phyloP scores from a whole-genome alignment of 176 grass and related monocot species.

The Echinochloa phyllopogon region DNA sequence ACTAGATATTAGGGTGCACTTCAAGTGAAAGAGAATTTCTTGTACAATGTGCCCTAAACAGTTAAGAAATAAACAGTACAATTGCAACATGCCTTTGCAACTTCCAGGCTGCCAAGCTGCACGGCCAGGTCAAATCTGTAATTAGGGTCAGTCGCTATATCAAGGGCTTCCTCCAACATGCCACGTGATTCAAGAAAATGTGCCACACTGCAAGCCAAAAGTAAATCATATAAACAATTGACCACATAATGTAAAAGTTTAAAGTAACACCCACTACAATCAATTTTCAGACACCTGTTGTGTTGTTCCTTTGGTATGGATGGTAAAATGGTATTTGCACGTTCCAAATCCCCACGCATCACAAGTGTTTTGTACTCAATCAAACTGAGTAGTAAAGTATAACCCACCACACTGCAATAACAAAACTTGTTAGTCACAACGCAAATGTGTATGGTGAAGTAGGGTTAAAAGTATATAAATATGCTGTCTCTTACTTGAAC shows the following conservation, averaged over 20 bases:
- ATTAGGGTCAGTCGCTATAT: constrained; percentile 69
- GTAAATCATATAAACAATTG: neutral
- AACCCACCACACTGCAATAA: constrained; percentile 78
- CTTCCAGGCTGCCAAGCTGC: constrained; percentile 76
- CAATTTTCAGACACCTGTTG: constrained; percentile 45
- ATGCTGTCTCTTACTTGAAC: constrained; percentile 59
- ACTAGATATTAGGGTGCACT: constrained; percentile 9
- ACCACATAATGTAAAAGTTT: neutral
- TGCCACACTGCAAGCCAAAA: constrained; percentile 59
- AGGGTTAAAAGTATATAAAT: constrained; percentile 2
- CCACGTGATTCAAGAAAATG: constrained; percentile 80
- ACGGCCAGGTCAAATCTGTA: constrained; percentile 92
- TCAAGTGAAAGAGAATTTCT: constrained; percentile 26
- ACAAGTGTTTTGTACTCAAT: constrained; percentile 96
- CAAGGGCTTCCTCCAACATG: constrained; percentile 84
- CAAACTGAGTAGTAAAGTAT: constrained; percentile 82
- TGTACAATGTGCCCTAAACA: neutral
- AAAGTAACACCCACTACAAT: constrained; percentile 20
- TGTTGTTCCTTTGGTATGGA: constrained; percentile 70
- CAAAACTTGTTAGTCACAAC: constrained; percentile 30
- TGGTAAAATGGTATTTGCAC: constrained; percentile 65
- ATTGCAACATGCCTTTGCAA: constrained; percentile 69
- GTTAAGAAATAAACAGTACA: constrained; percentile 8
- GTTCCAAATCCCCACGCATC: constrained; percentile 79
- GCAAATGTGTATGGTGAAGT: neutral